A percentile compares a stretch with the other conserved stretches of the same genome.
Conservation (phyloP, 306 rosid species). For the Medicago ruthenica region DNA sequence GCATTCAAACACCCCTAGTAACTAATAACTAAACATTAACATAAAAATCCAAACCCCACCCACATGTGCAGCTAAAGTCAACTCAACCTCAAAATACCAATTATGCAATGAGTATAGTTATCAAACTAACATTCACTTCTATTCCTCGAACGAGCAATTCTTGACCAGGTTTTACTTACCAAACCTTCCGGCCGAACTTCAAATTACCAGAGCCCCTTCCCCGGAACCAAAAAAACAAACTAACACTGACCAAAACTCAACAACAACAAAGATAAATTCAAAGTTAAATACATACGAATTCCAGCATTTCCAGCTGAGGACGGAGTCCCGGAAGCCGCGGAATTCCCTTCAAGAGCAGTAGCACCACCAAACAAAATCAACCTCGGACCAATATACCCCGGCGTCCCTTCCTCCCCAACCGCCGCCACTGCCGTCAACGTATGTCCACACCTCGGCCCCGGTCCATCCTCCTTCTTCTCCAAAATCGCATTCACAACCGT, state of each 20-base stretch:
- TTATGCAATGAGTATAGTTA: slow-evolving; percentile 22
- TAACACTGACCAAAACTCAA: slow-evolving; percentile 24
- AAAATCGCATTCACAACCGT: slow-evolving; percentile 81
- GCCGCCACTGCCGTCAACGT: slow-evolving; percentile 96
- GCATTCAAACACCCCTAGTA: slow-evolving; percentile 31
- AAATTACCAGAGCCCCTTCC: too few relatives aligned
- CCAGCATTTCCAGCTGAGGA: slow-evolving; percentile 99
- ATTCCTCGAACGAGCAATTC: too few relatives aligned
- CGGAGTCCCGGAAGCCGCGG: slow-evolving; percentile 96
- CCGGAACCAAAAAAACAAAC: neutral
- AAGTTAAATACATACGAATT: slow-evolving; percentile 67
- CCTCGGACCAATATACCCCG: slow-evolving; percentile 93
- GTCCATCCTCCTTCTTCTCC: slow-evolving; percentile 96
- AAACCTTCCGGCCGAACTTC: too few relatives aligned
- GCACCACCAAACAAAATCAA: slow-evolving; percentile 95
- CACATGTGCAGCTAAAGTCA: slow-evolving; percentile 29
- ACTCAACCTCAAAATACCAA: slow-evolving; percentile 35
- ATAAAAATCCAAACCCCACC: slow-evolving; percentile 8
- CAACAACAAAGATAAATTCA: slow-evolving; percentile 23
- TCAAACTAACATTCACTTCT: slow-evolving; percentile 1
- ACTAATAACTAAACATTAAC: slow-evolving; percentile 8
- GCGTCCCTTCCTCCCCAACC: slow-evolving; percentile 90
- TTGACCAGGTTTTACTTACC: too few relatives aligned
- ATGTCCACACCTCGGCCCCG: slow-evolving; percentile 98
- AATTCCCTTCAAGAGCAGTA: slow-evolving; percentile 97